A percentile compares a stretch with the other conserved stretches of the same genome.
These are phyloP conservation scores for Obelidium mucronatum DNA, from an alignment of 192 early-diverging fungal genomes.

Conservation along the genomic window DNA sequence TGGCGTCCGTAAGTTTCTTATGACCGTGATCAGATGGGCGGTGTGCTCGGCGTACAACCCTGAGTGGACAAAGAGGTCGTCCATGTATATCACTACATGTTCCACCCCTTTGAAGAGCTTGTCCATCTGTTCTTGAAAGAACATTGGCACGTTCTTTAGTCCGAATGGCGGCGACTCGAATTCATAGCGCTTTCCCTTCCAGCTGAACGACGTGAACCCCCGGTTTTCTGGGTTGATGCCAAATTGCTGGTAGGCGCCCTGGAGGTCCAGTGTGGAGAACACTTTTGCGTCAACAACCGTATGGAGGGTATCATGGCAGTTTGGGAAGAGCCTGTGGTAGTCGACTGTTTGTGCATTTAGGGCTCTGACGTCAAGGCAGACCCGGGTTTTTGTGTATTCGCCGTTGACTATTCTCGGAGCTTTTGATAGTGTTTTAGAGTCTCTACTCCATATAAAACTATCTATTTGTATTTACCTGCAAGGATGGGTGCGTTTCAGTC, in stretches of 20 bases:
- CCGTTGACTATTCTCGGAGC: conserved; percentile 3
- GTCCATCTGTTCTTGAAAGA: neutral
- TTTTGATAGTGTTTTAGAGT: too few species aligned
- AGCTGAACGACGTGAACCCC: neutral
- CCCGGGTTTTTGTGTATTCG: neutral
- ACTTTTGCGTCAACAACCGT: neutral
- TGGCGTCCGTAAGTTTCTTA: neutral
- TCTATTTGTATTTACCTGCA: neutral
- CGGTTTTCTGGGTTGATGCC: neutral
- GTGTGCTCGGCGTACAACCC: neutral
- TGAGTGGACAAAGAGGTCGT: neutral
- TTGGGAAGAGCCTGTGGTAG: neutral
- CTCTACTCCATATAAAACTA: too few species aligned
- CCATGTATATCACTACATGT: neutral
- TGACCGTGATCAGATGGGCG: neutral
- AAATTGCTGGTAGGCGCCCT: neutral
- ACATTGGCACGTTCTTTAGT: neutral
- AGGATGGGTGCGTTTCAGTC: neutral
- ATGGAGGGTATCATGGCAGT: neutral
- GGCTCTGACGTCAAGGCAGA: neutral
- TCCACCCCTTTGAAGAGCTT: neutral
- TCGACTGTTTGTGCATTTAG: neutral
- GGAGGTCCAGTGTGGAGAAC: neutral
- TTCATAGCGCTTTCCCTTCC: neutral
- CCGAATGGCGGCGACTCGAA: conserved; percentile 1